Base-by-base conservation (phyloP, 2,329 filamentous ascomycete genomes). In the Dactylellina haptotyla region DNA sequence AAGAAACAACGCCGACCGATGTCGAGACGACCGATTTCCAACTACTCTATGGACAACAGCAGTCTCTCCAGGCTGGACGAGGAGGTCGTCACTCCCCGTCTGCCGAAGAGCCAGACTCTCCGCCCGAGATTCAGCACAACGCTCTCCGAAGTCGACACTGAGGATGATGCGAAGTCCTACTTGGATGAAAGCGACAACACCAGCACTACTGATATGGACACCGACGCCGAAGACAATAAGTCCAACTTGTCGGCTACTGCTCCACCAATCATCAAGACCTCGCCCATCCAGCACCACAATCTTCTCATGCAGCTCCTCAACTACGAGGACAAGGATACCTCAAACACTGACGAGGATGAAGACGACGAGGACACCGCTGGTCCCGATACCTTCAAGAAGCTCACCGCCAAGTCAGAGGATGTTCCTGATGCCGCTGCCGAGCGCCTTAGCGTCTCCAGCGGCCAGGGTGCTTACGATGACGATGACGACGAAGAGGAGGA, bases 261-360 rank as follows among this genome's bases (percentile, higher is more conserved):
- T 8, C 67, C 67, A 32, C 59, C 57, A 1, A 46, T 72, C 4
- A 64, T 72, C n/a, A 72, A 65, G 20, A 61, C 67, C 1, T 73
- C 69, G 8, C 61, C 69, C 4, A 57, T 66, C 26, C 61, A 73
- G 23, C 69, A 73, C 10, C 69, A 73, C 39, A 54, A 61, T 32
- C 61, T 73, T 14, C 43, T 73, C 18, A 73, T 73, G 69, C 69
- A 66, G n/a, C 62, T 73, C 25, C 56, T 73, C 10, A 73, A 73
- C 18, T 65, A 61, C 25, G 53, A 66, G 20, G 61, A 73, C 48
- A 48, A 73, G 25, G 61, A 62, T 9, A 54, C n/a, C n/a, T n/a
- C 32, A 14, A 57, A 50, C 9, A 26, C 48, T 8, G 48, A 72
- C 9, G 61, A 63, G 6, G 67, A 73, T 9, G 69, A 73, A 16